Evolutionary conservation across 2,329 filamentous ascomycete species (phyloP), one percentile per base, ranked within the genome.

Genomic region (Diaporthe citriasiana): DNA sequence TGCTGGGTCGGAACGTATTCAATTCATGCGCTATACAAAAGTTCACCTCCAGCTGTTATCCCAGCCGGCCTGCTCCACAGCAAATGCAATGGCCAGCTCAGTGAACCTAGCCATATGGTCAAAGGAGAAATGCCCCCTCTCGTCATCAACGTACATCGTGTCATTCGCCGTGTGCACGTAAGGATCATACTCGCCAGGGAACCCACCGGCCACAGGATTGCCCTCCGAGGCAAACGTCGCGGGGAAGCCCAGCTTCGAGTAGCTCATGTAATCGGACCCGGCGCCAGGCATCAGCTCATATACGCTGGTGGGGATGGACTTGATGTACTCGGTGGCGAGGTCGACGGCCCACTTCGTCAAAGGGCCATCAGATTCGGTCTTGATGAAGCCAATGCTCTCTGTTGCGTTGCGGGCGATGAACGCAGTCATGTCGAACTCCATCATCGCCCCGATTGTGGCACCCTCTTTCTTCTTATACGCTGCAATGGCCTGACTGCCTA

Each of bases 401-500:
- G 82, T 84, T 0, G 82, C 79, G 66, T 84, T 84, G 17, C 78
- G 76, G 1, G 78, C 82, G 30, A 84, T 60, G 53, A 83, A 85
- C 12, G 81, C 83, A 3, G 82, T 84, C 83, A 84, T 84, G 74
- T 85, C 83, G 75, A 83, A 83, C 81, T 94, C 92, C 76, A 95
- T 86, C 93, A 95, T 95, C 47, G 93, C 93, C 76, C 92, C 93
- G 77, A 94, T 87, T 65, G 90, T 86, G 9, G 88, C 87, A 53
- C 88, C 87, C 53, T 89, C 84, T 78, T 90, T 88, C 81, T 90
- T 89, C 81, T 94, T 94, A 19, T 88, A 85, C 57, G 87, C 87
- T 82, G 93, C 94, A 79, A 94, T 89, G 12, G 90, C 92, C 79
- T 94, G 92, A 60, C 90, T 92, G 60, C 94, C 94, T 0, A 96